Conservation (phyloP, 2,329 filamentous ascomycete species). For the Hymenoscyphus infarciens region DNA sequence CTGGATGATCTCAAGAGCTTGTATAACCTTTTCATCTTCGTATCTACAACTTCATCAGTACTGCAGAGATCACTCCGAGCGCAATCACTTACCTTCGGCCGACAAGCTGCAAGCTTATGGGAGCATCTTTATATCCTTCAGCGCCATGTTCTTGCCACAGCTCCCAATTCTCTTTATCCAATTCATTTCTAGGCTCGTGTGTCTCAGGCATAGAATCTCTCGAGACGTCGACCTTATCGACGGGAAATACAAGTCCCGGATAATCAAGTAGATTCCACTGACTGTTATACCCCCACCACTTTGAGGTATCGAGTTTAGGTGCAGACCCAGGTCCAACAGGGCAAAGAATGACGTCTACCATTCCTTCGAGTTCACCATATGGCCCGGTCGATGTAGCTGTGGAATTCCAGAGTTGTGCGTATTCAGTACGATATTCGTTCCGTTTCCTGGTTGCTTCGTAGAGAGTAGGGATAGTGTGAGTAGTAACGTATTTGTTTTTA, state of each 20-base stretch:
- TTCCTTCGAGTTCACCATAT: slow-evolving; percentile 25
- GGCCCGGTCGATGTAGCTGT: slow-evolving; percentile 34
- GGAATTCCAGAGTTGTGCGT: slow-evolving; percentile 27
- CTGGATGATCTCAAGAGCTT: slow-evolving; percentile 35
- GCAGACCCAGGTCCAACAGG: slow-evolving; percentile 54
- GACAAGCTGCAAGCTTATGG: slow-evolving; percentile 41
- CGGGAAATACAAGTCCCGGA: slow-evolving; percentile 59
- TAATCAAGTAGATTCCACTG: slow-evolving; percentile 70
- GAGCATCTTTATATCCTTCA: slow-evolving; percentile 39
- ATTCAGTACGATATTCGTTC: slow-evolving; percentile 36
- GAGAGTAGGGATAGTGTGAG: slow-evolving; percentile 40
- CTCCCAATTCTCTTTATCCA: slow-evolving; percentile 33
- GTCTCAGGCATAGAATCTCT: slow-evolving; percentile 29
- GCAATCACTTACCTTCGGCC: slow-evolving; percentile 30
- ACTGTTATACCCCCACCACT: slow-evolving; percentile 62
- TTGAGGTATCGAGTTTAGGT: slow-evolving; percentile 47
- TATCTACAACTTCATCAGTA: slow-evolving; percentile 25
- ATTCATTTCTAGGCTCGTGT: slow-evolving; percentile 35
- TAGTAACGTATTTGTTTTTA: slow-evolving; percentile 44
- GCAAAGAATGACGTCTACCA: slow-evolving; percentile 59
- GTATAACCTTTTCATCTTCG: slow-evolving; percentile 39
- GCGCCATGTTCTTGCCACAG: slow-evolving; percentile 37
- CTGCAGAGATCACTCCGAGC: not conserved
- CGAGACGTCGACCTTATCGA: slow-evolving; percentile 36
- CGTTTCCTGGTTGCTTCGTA: slow-evolving; percentile 41